A percentile compares a stretch with the other conserved stretches of the same genome.
Evolutionary conservation across 768 basidiomycete species (phyloP).

Genomic region (Amylocystis lapponica): DNA sequence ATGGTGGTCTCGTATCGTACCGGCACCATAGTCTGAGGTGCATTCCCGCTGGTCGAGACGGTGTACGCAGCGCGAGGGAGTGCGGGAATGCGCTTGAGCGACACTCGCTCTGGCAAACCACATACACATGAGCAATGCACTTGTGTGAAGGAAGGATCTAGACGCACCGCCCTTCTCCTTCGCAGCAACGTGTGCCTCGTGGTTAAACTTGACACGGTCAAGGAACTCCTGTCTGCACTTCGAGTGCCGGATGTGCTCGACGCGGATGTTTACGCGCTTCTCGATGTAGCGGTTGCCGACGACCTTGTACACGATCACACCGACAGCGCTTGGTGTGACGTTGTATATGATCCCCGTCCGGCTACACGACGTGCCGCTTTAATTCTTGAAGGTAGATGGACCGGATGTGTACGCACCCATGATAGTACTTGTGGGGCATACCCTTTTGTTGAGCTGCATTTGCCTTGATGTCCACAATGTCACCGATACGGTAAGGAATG

Average conservation of each 20-base stretch:
- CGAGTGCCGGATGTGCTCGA: constrained; percentile 95
- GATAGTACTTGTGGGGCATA: constrained; percentile 99
- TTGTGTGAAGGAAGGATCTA: not conserved
- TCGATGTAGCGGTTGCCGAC: constrained; percentile 99
- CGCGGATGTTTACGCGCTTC: constrained; percentile 97
- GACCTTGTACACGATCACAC: constrained; percentile 96
- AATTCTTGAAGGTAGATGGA: no score
- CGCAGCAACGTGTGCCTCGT: constrained; percentile 73
- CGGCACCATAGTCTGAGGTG: constrained; percentile 89
- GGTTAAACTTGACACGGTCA: constrained; percentile 92
- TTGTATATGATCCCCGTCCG: constrained; percentile 99
- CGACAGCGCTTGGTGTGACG: constrained; percentile 90
- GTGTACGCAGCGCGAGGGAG: constrained; percentile 76
- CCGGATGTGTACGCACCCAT: constrained; percentile 68
- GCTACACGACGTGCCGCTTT: constrained; percentile 40
- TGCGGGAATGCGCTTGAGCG: constrained; percentile 80
- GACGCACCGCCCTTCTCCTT: constrained; percentile 80
- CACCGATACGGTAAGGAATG: constrained; percentile 89
- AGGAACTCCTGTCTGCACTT: constrained; percentile 98
- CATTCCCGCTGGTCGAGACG: constrained; percentile 69
- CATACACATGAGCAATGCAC: not conserved
- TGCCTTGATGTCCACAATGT: constrained; percentile 99
- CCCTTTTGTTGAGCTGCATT: constrained; percentile 99
- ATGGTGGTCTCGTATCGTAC: constrained; percentile 96
- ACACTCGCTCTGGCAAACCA: constrained; percentile 56